These are phyloP conservation scores for Nannochloris sp. DNA, from an alignment of 139 green algal genomes.

Conservation along the genomic window DNA sequence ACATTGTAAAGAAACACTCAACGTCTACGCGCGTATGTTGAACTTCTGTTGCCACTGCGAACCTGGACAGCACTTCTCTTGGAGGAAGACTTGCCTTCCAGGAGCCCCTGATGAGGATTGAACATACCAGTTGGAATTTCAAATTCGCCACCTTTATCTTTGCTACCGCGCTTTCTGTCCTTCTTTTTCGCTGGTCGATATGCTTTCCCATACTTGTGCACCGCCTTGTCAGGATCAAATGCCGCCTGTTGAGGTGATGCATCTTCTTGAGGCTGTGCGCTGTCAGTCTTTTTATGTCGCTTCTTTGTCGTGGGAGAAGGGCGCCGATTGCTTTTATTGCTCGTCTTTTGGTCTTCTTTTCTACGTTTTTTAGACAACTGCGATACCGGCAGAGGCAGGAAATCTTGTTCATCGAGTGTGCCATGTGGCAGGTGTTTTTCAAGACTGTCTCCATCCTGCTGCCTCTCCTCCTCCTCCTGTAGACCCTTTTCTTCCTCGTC, in stretches of 20 bases:
- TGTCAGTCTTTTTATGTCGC: too few species aligned
- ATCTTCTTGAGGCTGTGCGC: too few species aligned
- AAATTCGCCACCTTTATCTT: too few species aligned
- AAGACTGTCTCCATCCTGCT: background rate
- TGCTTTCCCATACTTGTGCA: too few species aligned
- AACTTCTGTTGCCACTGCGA: background rate
- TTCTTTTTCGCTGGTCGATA: too few species aligned
- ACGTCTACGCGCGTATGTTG: too few species aligned
- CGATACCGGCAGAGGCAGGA: slow-evolving; percentile 35
- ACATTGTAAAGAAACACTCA: background rate
- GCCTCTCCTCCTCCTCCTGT: background rate
- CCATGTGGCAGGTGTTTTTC: slow-evolving; percentile 1
- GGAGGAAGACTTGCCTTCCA: background rate
- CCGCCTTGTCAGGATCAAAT: too few species aligned
- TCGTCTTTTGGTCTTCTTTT: too few species aligned
- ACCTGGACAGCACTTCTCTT: background rate
- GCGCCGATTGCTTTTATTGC: background rate
- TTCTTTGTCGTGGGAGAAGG: too few species aligned
- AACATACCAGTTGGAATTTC: background rate
- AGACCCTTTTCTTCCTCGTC: background rate
- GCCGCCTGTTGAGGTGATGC: too few species aligned
- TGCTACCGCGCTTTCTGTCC: too few species aligned
- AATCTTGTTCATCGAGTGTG: slow-evolving; percentile 21
- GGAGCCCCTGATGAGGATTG: background rate
- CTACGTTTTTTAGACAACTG: slow-evolving; percentile 15